phyloP scores from a whole-genome alignment of 257 asterid genomes.

The Nicotiana attenuata region DNA sequence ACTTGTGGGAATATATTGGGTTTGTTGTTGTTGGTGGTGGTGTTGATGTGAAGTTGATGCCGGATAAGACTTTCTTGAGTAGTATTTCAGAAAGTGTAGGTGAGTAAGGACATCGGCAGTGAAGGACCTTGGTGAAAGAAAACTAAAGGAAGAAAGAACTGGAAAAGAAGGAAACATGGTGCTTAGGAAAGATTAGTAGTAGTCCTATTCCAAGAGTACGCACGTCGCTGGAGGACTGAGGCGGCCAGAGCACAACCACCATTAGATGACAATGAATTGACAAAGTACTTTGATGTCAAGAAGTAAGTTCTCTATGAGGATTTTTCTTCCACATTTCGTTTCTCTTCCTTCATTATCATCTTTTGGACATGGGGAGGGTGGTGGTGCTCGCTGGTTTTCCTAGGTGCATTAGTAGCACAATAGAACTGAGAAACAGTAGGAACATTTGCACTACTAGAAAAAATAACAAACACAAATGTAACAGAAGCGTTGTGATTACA shows the following conservation, averaged over 20 bases:
- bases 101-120: neutral
- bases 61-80: neutral
- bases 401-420: no score
- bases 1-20: no score
- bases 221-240: no score
- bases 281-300: neutral
- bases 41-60: neutral
- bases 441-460: neutral
- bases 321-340: neutral
- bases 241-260: no score
- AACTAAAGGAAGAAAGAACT: neutral
- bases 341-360: neutral
- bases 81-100: neutral
- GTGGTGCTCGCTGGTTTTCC: neutral
- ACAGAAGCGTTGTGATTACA: neutral
- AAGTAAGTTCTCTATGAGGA: neutral
- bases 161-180: neutral
- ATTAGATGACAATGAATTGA: no score
- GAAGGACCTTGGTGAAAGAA: neutral
- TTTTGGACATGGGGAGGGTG: neutral
- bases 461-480: neutral
- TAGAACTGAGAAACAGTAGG: neutral
- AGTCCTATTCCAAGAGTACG: neutral
- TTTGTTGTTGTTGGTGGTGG: no score
- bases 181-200: neutral